These are phyloP conservation scores for Mitragyna speciosa DNA, from an alignment of 257 asterid genomes.

Conservation along the genomic window DNA sequence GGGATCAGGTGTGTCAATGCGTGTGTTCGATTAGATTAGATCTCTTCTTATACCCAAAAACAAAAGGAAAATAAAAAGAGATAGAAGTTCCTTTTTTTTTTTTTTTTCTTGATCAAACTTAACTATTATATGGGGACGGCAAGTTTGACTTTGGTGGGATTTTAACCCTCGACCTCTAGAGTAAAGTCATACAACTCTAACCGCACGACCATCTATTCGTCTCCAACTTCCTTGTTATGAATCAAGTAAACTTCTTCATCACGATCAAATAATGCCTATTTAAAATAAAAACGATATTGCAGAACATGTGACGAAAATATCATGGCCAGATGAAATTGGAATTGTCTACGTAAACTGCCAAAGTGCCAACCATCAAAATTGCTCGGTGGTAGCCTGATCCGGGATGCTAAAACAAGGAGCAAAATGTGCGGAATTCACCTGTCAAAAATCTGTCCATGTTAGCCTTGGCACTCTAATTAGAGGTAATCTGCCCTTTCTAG, in stretches of 20 bases:
- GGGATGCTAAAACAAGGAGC: not conserved
- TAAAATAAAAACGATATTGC: slow-evolving; percentile 12
- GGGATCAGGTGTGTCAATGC: too few species aligned
- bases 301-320: slow-evolving; percentile 16
- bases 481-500: slow-evolving; percentile 17
- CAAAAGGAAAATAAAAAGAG: too few species aligned
- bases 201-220: too few species aligned
- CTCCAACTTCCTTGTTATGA: too few species aligned
- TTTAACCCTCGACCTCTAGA: too few species aligned
- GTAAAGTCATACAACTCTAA: too few species aligned
- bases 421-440: slow-evolving; percentile 18
- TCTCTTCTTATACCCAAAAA: too few species aligned
- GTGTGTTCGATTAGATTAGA: too few species aligned
- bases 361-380: slow-evolving; percentile 10
- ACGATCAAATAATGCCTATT: slow-evolving; percentile 8
- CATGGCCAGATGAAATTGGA: slow-evolving; percentile 6
- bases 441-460: slow-evolving; percentile 12
- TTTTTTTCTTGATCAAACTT: too few species aligned
- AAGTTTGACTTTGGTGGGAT: too few species aligned
- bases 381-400: slow-evolving; percentile 8
- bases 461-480: slow-evolving; percentile 17
- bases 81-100: too few species aligned
- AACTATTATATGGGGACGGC: too few species aligned
- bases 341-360: slow-evolving; percentile 9
- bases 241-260: not conserved